Conservation (phyloP, 2,329 filamentous ascomycete species). For the Neonectria punicea region DNA sequence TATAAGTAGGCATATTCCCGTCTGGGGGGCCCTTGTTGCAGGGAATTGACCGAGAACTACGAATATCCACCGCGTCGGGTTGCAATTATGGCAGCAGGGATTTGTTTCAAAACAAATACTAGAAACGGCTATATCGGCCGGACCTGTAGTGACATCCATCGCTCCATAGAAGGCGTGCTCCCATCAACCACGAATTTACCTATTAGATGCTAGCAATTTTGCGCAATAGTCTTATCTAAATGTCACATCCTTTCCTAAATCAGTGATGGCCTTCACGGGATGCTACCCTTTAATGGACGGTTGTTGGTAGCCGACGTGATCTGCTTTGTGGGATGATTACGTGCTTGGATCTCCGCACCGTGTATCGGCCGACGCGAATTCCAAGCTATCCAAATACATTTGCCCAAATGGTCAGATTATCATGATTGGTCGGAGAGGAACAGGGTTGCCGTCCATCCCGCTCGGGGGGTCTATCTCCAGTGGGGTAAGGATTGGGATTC, state of each 20-base stretch:
- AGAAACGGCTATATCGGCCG: neutral
- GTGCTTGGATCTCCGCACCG: conserved; percentile 3
- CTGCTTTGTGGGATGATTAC: conserved; percentile 2
- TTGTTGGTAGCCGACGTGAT: neutral
- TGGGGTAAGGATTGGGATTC: neutral
- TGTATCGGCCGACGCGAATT: neutral
- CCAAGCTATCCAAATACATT: neutral
- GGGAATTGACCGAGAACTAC: neutral
- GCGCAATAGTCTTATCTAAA: neutral
- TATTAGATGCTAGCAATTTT: neutral
- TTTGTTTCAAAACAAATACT: neutral
- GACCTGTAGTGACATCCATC: neutral
- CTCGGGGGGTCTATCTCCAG: neutral
- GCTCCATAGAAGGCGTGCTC: neutral
- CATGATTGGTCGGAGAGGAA: neutral
- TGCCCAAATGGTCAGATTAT: neutral
- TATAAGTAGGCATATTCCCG: neutral
- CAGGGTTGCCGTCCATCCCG: neutral
- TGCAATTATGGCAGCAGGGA: neutral
- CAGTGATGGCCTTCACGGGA: neutral
- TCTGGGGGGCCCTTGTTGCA: neutral
- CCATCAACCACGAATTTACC: neutral
- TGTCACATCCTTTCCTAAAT: neutral
- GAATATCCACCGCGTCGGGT: neutral
- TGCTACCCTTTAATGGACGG: neutral